Conservation (phyloP, 2,329 filamentous ascomycete genomes). For the Colletotrichum neosansevieriae region DNA sequence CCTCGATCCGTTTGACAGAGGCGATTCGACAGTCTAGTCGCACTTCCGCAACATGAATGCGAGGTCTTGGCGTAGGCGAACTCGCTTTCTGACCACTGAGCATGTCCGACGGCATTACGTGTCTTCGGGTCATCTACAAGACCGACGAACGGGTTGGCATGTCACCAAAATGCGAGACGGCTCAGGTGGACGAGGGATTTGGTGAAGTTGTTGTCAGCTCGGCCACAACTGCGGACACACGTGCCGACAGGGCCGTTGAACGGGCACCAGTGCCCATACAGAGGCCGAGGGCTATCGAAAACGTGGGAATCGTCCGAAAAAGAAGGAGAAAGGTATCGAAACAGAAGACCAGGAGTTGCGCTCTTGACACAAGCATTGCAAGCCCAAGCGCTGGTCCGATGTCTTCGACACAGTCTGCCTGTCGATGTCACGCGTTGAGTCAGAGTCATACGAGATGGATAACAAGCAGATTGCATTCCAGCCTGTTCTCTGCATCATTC, state of each 20-base stretch:
- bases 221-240: slow-evolving; percentile 17
- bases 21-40: neutral
- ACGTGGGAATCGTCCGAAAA: slow-evolving; percentile 4
- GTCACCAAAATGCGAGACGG: neutral
- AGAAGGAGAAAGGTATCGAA: neutral
- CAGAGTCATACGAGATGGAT: neutral
- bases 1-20: slow-evolving; percentile 6
- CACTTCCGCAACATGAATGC: neutral
- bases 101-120: neutral
- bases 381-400: slow-evolving; percentile 13
- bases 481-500: neutral
- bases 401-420: slow-evolving; percentile 3
- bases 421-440: neutral
- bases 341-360: neutral
- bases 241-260: slow-evolving; percentile 3
- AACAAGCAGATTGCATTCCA: neutral
- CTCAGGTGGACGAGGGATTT: neutral
- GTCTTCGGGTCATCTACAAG: neutral
- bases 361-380: neutral
- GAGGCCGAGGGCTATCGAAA: neutral
- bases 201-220: neutral
- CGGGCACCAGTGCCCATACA: neutral
- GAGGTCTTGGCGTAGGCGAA: slow-evolving; percentile 3
- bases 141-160: too few relatives aligned
- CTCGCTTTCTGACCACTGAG: neutral